Base-by-base conservation (phyloP, 495 filamentous ascomycete species). In the Pseudotulostoma volvatum region DNA sequence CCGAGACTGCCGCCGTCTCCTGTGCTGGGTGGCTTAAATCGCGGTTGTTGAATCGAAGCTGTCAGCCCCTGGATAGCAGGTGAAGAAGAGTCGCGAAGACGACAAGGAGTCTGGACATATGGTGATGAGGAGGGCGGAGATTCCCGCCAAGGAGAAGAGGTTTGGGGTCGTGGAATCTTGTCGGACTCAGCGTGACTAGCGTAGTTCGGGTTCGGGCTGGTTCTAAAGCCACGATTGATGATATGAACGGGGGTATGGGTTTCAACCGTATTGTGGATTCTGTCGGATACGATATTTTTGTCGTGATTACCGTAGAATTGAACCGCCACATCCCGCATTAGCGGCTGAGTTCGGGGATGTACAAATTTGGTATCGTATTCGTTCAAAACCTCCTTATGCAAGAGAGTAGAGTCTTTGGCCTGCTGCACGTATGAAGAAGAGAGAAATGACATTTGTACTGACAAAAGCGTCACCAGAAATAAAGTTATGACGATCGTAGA, bases 311-410 rank as follows among this genome's bases (percentile, higher is more conserved):
- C 49, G 0, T 70, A 66, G 31, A 75, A 72, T 49, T 95, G 86
- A 0, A 76, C 85, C 7, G 72, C 81, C 4, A 90, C 86, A 52
- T 96, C 84, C 44, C 90, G 74, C 48, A 82, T 77, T 13, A 79
- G 67, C 7, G 73, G 77, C 41, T 88, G 79, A 7, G 92, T 72
- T n/a, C 77, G 68, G 7, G 92, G 90, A 52, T 92, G 84, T 1
- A 97, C 90, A 44, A 74, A 93, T 66, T 96, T 96, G 34, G 74
- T 81, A 56, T 97, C 84, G 57, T 97, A 97, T 60, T 97, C 90
- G 52, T 84, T 76, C 61, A 95, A 60, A 4, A 97, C 87, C 55
- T 94, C 84, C 44, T 80, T 86, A 37, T 90, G 81, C 37, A 96
- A 81, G 18, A 96, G 60, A 0, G 75, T 67, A 1, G 72, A 68